Evolutionary conservation across 2,329 filamentous ascomycete genomes (phyloP), one percentile per base, ranked within the genome.

Genomic region (Aschersonia sp.): DNA sequence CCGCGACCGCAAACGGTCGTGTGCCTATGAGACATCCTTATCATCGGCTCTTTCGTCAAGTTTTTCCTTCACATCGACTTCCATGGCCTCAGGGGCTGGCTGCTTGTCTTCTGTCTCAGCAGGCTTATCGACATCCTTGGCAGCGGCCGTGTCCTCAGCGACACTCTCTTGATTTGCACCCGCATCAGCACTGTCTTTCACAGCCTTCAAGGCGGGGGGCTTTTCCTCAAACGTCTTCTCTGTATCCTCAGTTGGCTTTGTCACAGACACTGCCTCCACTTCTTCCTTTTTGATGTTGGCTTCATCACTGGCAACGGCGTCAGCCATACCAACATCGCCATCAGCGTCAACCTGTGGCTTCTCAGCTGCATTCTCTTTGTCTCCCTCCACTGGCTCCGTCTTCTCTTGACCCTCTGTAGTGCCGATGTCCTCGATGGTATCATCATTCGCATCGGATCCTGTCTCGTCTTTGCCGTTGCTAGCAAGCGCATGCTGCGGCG

Each of bases 271-370:
- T 2, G 58, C 54, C 44, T 69, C 64, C 5, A 53, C 52, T 5
- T 70, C 68, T 41, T 69, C 67, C 33, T 63, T 61, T 49, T 69
- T 68, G 43, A 69, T 66, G 6, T 57, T 53, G n/a, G 63, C 55
- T 41, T 59, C 56, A 10, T 61, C 55, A 8, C 53, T 53, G 1
- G 61, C 51, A 1, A 60, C 58, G 2, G 65, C 52, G 42, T 68
- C 70, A 2, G 60, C 63, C 72, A 76, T 76, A 8, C 72, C 70
- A 6, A 76, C 63, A 54, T 76, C 71, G 10, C 72, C 72, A 49
- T 75, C 72, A 2, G 58, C 60, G 32, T 76, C 72, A 5, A 67
- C 58, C 35, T 63, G 64, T 5, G 56, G 48, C 14, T 60, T 59
- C 39, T 62, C 52, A 37, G 45, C 30, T 10, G 53, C 53, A 39